Evolutionary conservation across 1,284 basidiomycete species (phyloP), one percentile per base, ranked within the genome.

Genomic region (Heterobasidion parviporum): DNA sequence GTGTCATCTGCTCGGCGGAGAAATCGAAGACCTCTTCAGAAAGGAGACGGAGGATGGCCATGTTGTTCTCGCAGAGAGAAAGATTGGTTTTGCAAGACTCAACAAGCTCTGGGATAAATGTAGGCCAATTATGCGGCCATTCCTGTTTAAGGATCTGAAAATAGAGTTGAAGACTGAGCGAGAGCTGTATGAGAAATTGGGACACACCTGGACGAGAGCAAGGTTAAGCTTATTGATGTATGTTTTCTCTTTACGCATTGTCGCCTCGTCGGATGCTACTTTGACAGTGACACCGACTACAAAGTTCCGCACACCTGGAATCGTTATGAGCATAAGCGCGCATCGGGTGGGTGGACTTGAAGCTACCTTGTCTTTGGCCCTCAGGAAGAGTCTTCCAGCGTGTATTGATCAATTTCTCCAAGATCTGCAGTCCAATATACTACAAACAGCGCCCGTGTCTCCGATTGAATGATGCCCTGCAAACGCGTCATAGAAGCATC

Each of bases 11-110:
- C 67, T 99, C 97, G 2, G 96, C 94, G 5, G 95, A 98, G 73
- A 91, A 99, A 73, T 99, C 97, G 68, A 99, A 99, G 61, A 99
- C 94, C 72, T 99, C 97, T 69, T 99, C 97, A 0, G 94, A 98
- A 15, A 99, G 79, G n/a, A 99, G 80, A 69, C 94, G 93, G 62
- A 99, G 80, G 69, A 99, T 99, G 70, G 94, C 84, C 97, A 99
- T 99, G 77, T 99, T 99, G 81, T 99, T 99, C 74, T 99, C 97
- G 80, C 97, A 99, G 34, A 99, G 83, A 1, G 93, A 89, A 43
- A 99, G 82, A 68, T 95, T 98, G 46, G 93, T 93, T 72, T 96
- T 95, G 55, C 95, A 98, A 8, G 96, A 98, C 61, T 95, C 89
- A 58, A 99, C 94, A 56, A 99, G 92, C 69, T 99, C 97, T 8